Evolutionary conservation across 164 flowering plant genomes (phyloP), one percentile per base, ranked within the genome.

Genomic region (Houttuynia cordata): DNA sequence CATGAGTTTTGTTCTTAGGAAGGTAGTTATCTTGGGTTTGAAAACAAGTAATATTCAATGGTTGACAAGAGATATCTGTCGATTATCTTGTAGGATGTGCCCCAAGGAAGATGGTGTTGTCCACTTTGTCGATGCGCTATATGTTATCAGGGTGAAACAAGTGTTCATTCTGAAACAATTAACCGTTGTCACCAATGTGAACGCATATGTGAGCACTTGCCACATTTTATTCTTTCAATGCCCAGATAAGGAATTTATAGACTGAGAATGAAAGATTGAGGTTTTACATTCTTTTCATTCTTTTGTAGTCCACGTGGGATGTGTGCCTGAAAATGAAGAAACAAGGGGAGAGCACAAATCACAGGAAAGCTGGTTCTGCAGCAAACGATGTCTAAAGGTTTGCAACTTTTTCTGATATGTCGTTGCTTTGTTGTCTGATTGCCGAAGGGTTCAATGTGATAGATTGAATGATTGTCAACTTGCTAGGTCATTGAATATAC

Each of bases 61-160:
- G 37, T 30, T 30, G 37, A 45, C 17, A 45, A 45, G 2, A 45
- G 49, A 45, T 12, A 12, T 12, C 13, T 10, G 49, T 17, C 12
- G 37, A 30, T 30, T 30, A 12, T 45, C 2, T 45, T 45, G 49
- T 45, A 93, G 96, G 82, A 73, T 58, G 62, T 84, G 62, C 97
- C 96, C 0, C 83, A 80, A 47, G 97, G 88, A 58, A 80, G 80
- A 51, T 93, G 98, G 98, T 87, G 83, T 62, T 93, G 98, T 62
- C 87, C 84, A 53, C 80, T 86, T 50, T 92, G 98, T 61, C 75
- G 81, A 62, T 92, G 98, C 67, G 69, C 68, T 58, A 72, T 78
- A 69, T 92, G 98, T 77, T 79, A 74, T 24, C 52, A 62, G 59
- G 66, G 68, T 61, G 60, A 75, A 42, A 59, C 68, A 21, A 59